Evolutionary conservation across 163 green algal species (phyloP), one percentile per base, ranked within the genome.

Genomic region (Chlamydomonas reinhardtii): DNA sequence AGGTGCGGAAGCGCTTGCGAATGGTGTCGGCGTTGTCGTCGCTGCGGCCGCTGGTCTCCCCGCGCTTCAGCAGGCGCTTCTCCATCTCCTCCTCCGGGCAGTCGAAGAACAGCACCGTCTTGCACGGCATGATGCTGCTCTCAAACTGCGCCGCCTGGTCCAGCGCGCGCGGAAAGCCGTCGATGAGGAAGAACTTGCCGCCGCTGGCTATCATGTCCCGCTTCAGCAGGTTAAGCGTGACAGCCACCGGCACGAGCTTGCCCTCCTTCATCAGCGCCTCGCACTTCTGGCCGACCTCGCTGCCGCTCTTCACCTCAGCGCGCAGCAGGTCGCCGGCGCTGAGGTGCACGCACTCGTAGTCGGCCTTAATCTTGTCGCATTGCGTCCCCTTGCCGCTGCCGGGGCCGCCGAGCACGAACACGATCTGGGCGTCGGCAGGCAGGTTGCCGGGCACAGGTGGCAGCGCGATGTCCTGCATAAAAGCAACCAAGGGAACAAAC

Each of bases 331-430:
- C 95, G 22, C 95, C 94, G 24, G 94, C 95, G 29, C 93, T 96
- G 70, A 96, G 84, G 90, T 97, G 94, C 48, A 92, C 89, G 62
- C 89, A 89, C 37, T 89, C 89, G 76, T 94, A 96, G 56, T 94
- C 89, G 16, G 64, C 88, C 86, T 95, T 94, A 66, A 97, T 96
- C 35, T 84, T 69, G 29, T 92, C 91, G 64, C 94, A 96, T 82
- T 97, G 95, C 19, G 95, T 97, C 89, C 94, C 94, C 84, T 97
- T 97, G 88, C 94, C 94, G 56, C 85, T 91, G 88, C 94, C 94
- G 66, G 94, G 94, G 15, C 94, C 94, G 48, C 87, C 93, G 54
- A 96, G 89, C 73, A 96, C 92, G 86, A 96, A 96, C n/a, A 94
- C 64, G 65, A 94, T 91, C 32, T 83, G 84, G 39, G 82, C 81